phyloP scores from a whole-genome alignment of 345 rosid genomes.

The Euphorbia pulcherrima region DNA sequence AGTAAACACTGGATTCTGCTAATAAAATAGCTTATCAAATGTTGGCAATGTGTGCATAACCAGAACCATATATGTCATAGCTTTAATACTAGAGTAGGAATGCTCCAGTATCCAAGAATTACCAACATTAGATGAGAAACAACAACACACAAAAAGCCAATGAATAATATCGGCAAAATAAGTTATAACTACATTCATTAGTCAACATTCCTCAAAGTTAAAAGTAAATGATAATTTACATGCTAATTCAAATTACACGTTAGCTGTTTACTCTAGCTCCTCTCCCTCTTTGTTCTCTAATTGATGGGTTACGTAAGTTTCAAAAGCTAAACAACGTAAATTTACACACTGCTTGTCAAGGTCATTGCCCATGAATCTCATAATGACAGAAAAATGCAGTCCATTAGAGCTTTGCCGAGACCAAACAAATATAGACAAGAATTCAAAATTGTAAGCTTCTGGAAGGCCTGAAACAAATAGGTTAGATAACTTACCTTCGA shows the following conservation, averaged over 20 bases:
- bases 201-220: not conserved
- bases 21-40: not conserved
- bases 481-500: constrained; percentile 43
- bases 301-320: not conserved
- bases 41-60: not conserved
- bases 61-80: not conserved
- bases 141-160: not conserved
- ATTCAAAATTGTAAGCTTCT: not conserved
- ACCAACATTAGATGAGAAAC: not conserved
- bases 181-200: not conserved
- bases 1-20: not conserved
- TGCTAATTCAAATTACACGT: not conserved
- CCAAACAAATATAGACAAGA: not conserved
- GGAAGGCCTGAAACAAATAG: not conserved
- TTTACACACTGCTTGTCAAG: not conserved
- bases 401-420: not conserved
- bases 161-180: not conserved
- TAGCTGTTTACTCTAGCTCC: not conserved
- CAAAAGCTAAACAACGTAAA: not conserved
- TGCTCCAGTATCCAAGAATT: not conserved
- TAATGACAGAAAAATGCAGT: too few relatives aligned
- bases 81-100: not conserved
- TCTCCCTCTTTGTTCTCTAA: not conserved
- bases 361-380: not conserved
- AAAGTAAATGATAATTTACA: not conserved